Conservation (phyloP, 371 early-diverging fungal species). For the Mortierella sp. region DNA sequence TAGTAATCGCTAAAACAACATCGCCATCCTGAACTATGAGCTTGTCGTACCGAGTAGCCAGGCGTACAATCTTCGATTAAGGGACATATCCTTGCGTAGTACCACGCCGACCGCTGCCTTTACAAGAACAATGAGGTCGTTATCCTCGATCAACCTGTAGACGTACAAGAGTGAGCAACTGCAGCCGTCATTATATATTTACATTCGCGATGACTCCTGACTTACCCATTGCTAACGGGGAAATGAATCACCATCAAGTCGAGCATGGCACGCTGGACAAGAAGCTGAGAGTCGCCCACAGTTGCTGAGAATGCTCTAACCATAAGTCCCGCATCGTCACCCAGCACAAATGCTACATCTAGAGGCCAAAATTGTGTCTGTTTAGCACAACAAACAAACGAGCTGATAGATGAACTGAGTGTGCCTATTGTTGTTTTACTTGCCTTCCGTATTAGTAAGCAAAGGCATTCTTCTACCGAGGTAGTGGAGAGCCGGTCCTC, state of each 20-base stretch:
- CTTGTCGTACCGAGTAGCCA: slow-evolving; percentile 81
- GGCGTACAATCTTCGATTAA: slow-evolving; percentile 90
- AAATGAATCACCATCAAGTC: slow-evolving; percentile 88
- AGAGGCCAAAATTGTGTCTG: slow-evolving; percentile 1
- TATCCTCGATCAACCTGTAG: slow-evolving; percentile 69
- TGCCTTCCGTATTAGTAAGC: slow-evolving; percentile 75
- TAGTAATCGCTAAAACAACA: not conserved
- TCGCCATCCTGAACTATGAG: slow-evolving; percentile 31
- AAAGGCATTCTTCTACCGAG: slow-evolving; percentile 81
- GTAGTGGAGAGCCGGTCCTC: slow-evolving; percentile 84
- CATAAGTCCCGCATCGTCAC: slow-evolving; percentile 80
- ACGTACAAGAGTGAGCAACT: not conserved
- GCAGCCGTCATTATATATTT: not conserved
- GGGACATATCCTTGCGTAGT: slow-evolving; percentile 93
- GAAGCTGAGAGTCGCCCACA: slow-evolving; percentile 76
- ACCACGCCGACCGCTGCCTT: slow-evolving; percentile 83
- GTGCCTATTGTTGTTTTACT: not conserved
- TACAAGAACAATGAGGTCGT: slow-evolving; percentile 76
- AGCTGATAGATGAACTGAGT: not conserved
- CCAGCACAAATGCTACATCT: slow-evolving; percentile 78
- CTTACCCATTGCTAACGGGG: slow-evolving; percentile 74
- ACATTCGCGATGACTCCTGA: not conserved
- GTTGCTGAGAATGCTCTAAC: slow-evolving; percentile 83
- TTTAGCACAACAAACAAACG: not conserved
- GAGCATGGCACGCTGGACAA: slow-evolving; percentile 89